Base-by-base conservation (phyloP, 495 filamentous ascomycete species). In the Talaromyces trachyspermus region DNA sequence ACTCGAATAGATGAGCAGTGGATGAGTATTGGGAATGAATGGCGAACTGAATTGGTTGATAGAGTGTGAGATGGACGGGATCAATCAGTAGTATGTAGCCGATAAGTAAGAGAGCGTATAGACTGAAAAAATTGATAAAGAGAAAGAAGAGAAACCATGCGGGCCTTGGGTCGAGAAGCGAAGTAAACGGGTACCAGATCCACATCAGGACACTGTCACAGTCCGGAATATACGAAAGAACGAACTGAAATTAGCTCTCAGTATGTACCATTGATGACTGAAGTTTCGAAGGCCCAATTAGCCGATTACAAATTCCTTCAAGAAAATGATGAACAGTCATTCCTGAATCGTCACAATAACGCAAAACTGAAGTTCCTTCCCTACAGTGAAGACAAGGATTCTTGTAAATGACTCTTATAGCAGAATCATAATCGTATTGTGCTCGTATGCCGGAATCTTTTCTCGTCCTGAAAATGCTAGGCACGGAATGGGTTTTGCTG, bases 401-500 rank as follows among this genome's bases (percentile, higher is more conserved):
- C 32, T 35, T 15, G 32, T 35, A 30, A 35, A 35, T 35, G 32
- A 35, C 32, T 35, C 32, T n/a, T n/a, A n/a, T n/a, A n/a, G n/a
- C n/a, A n/a, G n/a, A n/a, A n/a, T n/a, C n/a, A n/a, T n/a, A n/a
- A n/a, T n/a, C n/a, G n/a, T n/a, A n/a, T n/a, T n/a, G n/a, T n/a
- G n/a, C n/a, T 35, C 32, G 32, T 35, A 35, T 35, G 32, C 32
- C 32, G 32, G 32, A 35, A 35, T n/a, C n/a, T n/a, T n/a, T n/a
- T n/a, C n/a, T n/a, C n/a, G 17, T 35, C n/a, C 32, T 35, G 32
- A 35, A 35, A 17, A 6, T 4, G 32, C 32, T 35, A 15, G 25
- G 25, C 25, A 27, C 25, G 25, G 25, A 27, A 27, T 27, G 25
- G 25, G 32, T 35, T 35, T 15, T 35, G 5, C 32, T 35, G 32